phyloP scores from a whole-genome alignment of 2,329 filamentous ascomycete species.

The Colletotrichum abscissum region DNA sequence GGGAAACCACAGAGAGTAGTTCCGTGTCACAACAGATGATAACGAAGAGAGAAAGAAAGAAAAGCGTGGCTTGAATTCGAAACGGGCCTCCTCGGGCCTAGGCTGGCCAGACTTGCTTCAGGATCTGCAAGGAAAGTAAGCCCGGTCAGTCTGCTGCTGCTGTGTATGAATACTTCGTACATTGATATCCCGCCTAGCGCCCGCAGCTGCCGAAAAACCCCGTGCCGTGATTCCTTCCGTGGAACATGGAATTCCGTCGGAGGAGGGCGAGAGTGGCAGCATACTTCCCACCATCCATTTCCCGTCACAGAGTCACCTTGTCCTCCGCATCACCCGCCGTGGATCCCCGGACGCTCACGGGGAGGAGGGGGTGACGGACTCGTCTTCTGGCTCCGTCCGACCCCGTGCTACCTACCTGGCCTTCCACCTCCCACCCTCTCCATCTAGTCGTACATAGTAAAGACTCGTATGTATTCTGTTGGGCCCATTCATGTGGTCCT shows the following conservation, averaged over 20 bases:
- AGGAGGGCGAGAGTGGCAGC: neutral
- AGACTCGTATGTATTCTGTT: neutral
- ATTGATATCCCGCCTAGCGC: neutral
- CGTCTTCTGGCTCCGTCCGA: neutral
- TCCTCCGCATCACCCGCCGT: conserved; percentile 13
- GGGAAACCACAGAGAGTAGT: too few species aligned
- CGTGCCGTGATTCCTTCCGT: conserved; percentile 13
- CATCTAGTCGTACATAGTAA: too few species aligned
- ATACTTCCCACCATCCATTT: neutral
- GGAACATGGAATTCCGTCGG: neutral
- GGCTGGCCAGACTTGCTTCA: conserved; percentile 5
- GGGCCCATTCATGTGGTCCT: neutral
- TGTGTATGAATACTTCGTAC: too few species aligned
- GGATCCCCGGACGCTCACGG: conserved; percentile 21
- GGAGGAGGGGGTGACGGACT: conserved; percentile 1
- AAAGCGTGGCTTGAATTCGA: neutral
- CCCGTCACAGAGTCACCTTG: neutral
- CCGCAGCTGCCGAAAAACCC: neutral
- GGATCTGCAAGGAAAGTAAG: conserved; percentile 20
- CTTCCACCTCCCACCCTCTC: neutral
- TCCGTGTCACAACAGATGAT: neutral
- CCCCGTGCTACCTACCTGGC: neutral
- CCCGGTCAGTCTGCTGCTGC: neutral
- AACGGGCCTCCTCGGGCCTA: neutral
- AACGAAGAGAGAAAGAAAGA: neutral